Percentiles rank a stretch among this genome's conserved stretches.
Evolutionary conservation across 805 yeast species (phyloP).

Genomic region (Cyberlindnera petersonii): DNA sequence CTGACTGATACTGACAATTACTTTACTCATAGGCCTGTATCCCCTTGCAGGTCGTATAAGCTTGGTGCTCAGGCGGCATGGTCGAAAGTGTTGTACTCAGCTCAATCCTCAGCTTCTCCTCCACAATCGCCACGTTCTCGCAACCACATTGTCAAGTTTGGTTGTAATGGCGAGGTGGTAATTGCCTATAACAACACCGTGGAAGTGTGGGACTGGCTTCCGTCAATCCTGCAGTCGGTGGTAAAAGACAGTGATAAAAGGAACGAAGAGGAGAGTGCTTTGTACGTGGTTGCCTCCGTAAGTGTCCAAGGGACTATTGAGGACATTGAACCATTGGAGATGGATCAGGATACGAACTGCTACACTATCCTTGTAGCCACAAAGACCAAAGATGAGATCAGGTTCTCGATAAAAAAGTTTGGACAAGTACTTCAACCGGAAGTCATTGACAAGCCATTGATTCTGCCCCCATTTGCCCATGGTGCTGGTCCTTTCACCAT

Average conservation of each 20-base stretch:
- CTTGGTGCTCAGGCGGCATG: conserved; percentile 28
- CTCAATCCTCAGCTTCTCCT: conserved; percentile 7
- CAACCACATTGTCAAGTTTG: conserved; percentile 30
- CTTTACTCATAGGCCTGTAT: conserved; percentile 17
- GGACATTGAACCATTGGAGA: conserved; percentile 26
- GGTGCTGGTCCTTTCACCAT: conserved; percentile 26
- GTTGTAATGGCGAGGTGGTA: conserved; percentile 37
- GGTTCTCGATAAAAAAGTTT: conserved; percentile 15
- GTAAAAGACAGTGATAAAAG: not conserved
- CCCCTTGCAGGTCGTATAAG: conserved; percentile 21
- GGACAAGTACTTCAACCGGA: conserved; percentile 23
- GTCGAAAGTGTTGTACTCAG: conserved; percentile 26
- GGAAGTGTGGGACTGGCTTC: conserved; percentile 41
- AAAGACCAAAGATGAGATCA: conserved; percentile 10
- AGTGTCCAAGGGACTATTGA: conserved; percentile 20
- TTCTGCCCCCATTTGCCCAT: conserved; percentile 28
- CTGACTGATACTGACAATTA: not conserved
- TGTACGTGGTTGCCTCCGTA: conserved; percentile 29
- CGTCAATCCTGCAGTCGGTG: conserved; percentile 21
- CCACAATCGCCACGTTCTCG: conserved; percentile 2
- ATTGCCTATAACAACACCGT: conserved; percentile 27
- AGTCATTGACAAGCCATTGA: conserved; percentile 12
- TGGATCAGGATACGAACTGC: conserved; percentile 20
- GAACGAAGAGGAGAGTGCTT: conserved; percentile 3
- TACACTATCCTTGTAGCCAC: conserved; percentile 22